These are phyloP conservation scores for Suhomyces panamericanus DNA, from an alignment of 1,139 yeast genomes.

Conservation along the genomic window DNA sequence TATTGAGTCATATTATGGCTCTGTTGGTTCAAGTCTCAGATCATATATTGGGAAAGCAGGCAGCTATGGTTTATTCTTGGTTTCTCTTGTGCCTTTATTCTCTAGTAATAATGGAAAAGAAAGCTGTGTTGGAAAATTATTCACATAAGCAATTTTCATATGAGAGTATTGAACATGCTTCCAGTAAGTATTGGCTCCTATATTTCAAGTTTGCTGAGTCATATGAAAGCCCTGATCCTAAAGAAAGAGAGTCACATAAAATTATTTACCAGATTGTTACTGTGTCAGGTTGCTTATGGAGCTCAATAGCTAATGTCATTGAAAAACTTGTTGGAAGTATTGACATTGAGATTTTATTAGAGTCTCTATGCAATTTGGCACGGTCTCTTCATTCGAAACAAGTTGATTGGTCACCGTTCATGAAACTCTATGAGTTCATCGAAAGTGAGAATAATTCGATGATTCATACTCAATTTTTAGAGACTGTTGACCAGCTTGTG, in stretches of 20 bases:
- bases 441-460: conserved; percentile 17
- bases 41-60: conserved; percentile 1
- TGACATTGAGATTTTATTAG: conserved; percentile 16
- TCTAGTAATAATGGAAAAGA: conserved; percentile 9
- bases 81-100: conserved; percentile 25
- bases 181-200: conserved; percentile 14
- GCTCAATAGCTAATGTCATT: conserved; percentile 18
- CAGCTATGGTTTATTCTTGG: conserved; percentile 23
- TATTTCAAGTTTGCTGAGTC: conserved; percentile 11
- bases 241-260: conserved; percentile 18
- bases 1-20: conserved; percentile 17
- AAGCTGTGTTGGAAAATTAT: neutral
- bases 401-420: conserved; percentile 30
- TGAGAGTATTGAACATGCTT: neutral
- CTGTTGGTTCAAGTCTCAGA: conserved; percentile 8
- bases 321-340: conserved; percentile 16
- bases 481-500: conserved; percentile 29
- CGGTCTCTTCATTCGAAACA: conserved; percentile 14
- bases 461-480: conserved; percentile 31
- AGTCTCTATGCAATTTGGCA: conserved; percentile 19
- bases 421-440: conserved; percentile 22
- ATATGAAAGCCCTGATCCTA: neutral
- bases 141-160: neutral
- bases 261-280: conserved; percentile 17
- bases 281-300: conserved; percentile 22